A percentile compares a stretch with the other conserved stretches of the same genome.
phyloP scores from a whole-genome alignment of 176 grass and related monocot species.

The Pontederia paniculata region DNA sequence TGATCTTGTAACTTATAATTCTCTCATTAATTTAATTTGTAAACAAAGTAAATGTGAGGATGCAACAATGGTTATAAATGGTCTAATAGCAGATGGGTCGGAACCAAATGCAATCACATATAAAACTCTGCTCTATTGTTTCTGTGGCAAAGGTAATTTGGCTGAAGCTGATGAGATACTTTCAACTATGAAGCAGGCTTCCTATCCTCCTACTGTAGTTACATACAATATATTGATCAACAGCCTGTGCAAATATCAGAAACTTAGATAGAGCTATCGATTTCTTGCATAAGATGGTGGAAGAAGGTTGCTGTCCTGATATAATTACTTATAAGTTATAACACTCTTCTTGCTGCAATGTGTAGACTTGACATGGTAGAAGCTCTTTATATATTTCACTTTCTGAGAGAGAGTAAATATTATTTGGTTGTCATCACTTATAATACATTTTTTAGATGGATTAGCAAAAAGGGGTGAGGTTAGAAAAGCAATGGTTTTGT shows the following conservation, averaged over 20 bases:
- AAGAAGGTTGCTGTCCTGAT: constrained; percentile 44
- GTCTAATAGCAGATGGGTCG: constrained; percentile 37
- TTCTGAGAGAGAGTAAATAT: constrained; percentile 41
- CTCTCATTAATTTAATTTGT: constrained; percentile 51
- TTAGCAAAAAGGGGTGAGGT: constrained; percentile 50
- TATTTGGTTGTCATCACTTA: constrained; percentile 49
- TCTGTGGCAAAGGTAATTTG: constrained; percentile 47
- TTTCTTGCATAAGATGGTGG: constrained; percentile 52
- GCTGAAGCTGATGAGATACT: constrained; percentile 44
- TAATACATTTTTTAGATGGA: constrained; percentile 63
- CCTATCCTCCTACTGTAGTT: constrained; percentile 44
- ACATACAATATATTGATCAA: constrained; percentile 79
- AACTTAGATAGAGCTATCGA: constrained; percentile 51
- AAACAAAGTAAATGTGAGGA: constrained; percentile 44
- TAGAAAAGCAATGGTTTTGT: constrained; percentile 40
- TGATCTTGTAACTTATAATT: constrained; percentile 53
- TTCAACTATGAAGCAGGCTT: constrained; percentile 33
- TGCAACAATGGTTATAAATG: constrained; percentile 29
- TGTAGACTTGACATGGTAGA: constrained; percentile 47
- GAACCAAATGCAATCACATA: constrained; percentile 53
- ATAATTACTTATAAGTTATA: constrained; percentile 70
- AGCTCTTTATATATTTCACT: constrained; percentile 41
- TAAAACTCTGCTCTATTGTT: constrained; percentile 51
- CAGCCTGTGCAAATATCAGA: constrained; percentile 49
- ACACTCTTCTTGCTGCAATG: constrained; percentile 57